phyloP scores from a whole-genome alignment of 83 land plant genomes.

The Diphasiastrum complanatum region DNA sequence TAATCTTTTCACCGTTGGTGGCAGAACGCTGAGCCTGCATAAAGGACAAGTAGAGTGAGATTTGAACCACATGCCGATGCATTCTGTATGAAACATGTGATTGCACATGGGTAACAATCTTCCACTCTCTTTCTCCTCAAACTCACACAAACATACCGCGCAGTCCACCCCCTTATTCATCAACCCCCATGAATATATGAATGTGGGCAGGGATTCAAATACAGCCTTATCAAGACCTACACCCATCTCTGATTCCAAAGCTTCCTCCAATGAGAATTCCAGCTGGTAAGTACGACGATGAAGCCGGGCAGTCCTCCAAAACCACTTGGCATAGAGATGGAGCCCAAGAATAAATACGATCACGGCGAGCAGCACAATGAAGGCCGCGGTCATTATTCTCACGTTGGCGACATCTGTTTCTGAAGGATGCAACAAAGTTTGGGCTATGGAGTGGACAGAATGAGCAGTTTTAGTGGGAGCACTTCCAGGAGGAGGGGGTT shows the following conservation, averaged over 20 bases:
- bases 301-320: constrained; percentile 30
- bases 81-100: constrained; percentile 19
- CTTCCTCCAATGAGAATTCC: not conserved
- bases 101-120: constrained; percentile 18
- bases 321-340: constrained; percentile 40
- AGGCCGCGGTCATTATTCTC: constrained; percentile 41
- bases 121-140: constrained; percentile 12
- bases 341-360: constrained; percentile 27
- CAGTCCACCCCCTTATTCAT: constrained; percentile 12
- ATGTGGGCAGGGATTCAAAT: constrained; percentile 18
- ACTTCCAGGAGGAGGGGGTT: too few species aligned
- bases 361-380: constrained; percentile 35
- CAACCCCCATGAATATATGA: not conserved
- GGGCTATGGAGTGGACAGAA: too few species aligned
- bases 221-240: constrained; percentile 19
- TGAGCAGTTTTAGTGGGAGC: too few species aligned
- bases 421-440: too few species aligned
- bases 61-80: constrained; percentile 26
- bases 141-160: constrained; percentile 21
- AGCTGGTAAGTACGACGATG: constrained; percentile 6
- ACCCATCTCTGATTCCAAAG: not conserved
- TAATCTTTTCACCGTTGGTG: too few species aligned
- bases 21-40: constrained; percentile 17
- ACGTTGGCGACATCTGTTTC: too few species aligned
- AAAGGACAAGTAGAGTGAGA: constrained; percentile 26